These are phyloP conservation scores for Vigna angularis DNA, from an alignment of 306 rosid genomes.

Conservation along the genomic window DNA sequence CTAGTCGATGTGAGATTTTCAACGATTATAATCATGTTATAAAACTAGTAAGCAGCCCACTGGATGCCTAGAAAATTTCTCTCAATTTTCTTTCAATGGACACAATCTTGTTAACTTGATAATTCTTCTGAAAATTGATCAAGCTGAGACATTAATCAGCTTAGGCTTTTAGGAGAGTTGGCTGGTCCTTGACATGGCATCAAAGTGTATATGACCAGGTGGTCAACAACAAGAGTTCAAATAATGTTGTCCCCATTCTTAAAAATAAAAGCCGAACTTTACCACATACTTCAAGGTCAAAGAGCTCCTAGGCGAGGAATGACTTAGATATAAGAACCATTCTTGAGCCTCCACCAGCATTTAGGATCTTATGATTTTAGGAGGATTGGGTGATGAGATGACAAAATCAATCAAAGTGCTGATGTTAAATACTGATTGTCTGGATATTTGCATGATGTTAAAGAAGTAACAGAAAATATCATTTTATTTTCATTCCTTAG, in stretches of 20 bases:
- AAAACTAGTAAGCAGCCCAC: background rate
- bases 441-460: background rate
- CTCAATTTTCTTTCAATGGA: background rate
- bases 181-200: too few species aligned
- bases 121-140: background rate
- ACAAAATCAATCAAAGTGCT: background rate
- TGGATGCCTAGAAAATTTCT: background rate
- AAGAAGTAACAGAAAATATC: conserved; percentile 15
- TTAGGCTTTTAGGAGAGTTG: conserved; percentile 4
- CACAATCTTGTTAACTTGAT: background rate
- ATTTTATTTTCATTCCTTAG: background rate
- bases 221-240: too few species aligned
- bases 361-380: too few species aligned
- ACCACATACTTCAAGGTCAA: too few species aligned
- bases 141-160: background rate
- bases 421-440: background rate
- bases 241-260: too few species aligned
- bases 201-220: too few species aligned
- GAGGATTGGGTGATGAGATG: background rate
- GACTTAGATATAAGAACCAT: too few species aligned
- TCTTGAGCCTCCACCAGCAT: too few species aligned
- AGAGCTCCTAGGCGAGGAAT: too few species aligned
- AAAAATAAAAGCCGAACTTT: too few species aligned
- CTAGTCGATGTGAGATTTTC: too few species aligned
- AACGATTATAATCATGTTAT: background rate